These are phyloP conservation scores for Populus nigra DNA, from an alignment of 345 rosid genomes.

Conservation along the genomic window DNA sequence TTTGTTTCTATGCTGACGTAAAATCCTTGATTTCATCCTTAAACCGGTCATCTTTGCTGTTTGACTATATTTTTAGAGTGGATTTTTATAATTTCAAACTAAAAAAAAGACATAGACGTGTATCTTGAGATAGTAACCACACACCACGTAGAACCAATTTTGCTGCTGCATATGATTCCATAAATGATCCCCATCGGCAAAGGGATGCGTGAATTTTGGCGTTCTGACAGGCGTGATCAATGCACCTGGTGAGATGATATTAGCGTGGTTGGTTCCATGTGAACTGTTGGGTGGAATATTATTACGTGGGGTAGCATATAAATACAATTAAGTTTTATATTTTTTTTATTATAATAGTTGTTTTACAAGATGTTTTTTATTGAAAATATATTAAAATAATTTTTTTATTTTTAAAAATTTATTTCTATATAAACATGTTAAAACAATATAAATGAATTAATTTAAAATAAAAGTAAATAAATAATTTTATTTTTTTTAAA, in stretches of 20 bases:
- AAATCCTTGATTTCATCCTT: not conserved
- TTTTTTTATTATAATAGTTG: too few species aligned
- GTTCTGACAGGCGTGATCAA: not conserved
- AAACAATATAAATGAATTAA: too few species aligned
- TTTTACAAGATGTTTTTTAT: too few species aligned
- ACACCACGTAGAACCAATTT: not conserved
- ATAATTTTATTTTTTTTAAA: too few species aligned
- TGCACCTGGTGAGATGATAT: not conserved
- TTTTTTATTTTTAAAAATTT: too few species aligned
- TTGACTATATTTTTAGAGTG: not conserved
- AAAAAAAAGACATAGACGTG: too few species aligned
- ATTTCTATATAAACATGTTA: too few species aligned
- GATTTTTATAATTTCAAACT: too few species aligned
- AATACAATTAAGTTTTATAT: too few species aligned
- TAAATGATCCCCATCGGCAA: not conserved
- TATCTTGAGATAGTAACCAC: too few species aligned
- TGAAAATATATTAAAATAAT: too few species aligned
- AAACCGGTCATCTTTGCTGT: not conserved
- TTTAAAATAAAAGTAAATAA: too few species aligned
- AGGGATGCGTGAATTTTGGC: not conserved
- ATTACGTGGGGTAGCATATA: not conserved
- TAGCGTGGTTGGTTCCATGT: not conserved
- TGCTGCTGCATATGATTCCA: not conserved
- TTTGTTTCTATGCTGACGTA: not conserved
- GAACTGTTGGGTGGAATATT: not conserved